phyloP scores from a whole-genome alignment of 495 filamentous ascomycete species.

The Penicillium robsamsonii region DNA sequence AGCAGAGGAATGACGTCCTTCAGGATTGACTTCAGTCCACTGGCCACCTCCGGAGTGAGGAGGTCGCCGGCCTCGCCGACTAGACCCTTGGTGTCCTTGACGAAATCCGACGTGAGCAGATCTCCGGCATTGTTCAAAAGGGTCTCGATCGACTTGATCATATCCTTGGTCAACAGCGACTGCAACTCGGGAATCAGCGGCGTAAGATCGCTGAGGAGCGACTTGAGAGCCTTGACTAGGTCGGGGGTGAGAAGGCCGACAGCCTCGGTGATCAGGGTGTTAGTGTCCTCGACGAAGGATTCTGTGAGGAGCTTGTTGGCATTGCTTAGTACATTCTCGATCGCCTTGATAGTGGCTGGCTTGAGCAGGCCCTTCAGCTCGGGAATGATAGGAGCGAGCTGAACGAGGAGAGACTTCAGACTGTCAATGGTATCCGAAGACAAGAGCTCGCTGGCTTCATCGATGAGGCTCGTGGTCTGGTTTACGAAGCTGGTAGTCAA shows the following conservation, averaged over 20 bases:
- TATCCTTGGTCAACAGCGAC: slow-evolving; percentile 34
- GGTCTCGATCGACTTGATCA: slow-evolving; percentile 33
- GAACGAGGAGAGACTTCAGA: slow-evolving; percentile 28
- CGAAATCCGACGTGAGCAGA: slow-evolving; percentile 38
- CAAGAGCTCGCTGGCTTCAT: slow-evolving; percentile 35
- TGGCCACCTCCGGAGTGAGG: slow-evolving; percentile 12
- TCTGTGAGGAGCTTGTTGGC: slow-evolving; percentile 38
- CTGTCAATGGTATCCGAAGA: slow-evolving; percentile 36
- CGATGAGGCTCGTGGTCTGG: slow-evolving; percentile 24
- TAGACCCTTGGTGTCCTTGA: slow-evolving; percentile 31
- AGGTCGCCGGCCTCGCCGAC: slow-evolving; percentile 14
- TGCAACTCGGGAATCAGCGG: slow-evolving; percentile 33
- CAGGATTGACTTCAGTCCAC: slow-evolving; percentile 19
- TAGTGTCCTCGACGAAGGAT: slow-evolving; percentile 37
- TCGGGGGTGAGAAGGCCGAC: slow-evolving; percentile 38
- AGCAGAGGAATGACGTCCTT: slow-evolving; percentile 21
- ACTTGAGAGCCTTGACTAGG: slow-evolving; percentile 38
- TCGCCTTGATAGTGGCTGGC: slow-evolving; percentile 32
- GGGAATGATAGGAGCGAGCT: slow-evolving; percentile 9
- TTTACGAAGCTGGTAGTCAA: slow-evolving; percentile 32
- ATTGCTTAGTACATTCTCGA: slow-evolving; percentile 38
- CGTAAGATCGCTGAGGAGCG: slow-evolving; percentile 33
- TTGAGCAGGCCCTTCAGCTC: slow-evolving; percentile 32
- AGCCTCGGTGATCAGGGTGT: slow-evolving; percentile 35
- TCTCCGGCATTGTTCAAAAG: slow-evolving; percentile 40